phyloP scores from a whole-genome alignment of 1,284 basidiomycete genomes.

The Ganoderma resinaceum region DNA sequence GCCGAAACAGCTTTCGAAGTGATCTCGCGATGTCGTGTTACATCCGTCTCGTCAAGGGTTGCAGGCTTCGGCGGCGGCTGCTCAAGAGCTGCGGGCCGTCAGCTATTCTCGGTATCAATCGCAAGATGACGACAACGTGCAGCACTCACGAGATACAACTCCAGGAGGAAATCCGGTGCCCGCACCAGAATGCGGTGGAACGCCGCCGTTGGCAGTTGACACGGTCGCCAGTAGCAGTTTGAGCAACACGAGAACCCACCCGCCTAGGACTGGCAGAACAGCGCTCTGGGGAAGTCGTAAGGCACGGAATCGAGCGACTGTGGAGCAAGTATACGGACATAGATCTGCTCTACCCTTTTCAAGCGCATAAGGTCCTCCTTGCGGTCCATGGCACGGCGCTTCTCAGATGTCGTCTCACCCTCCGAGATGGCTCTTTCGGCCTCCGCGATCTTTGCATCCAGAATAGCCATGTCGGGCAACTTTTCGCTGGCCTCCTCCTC shows the following conservation, averaged over 20 bases:
- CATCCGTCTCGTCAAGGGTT: slow-evolving; percentile 94
- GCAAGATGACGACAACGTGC: not conserved
- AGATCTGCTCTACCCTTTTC: slow-evolving; percentile 89
- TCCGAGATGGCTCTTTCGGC: slow-evolving; percentile 64
- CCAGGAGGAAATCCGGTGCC: slow-evolving; percentile 72
- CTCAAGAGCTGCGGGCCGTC: slow-evolving; percentile 56
- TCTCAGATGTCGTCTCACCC: slow-evolving; percentile 60
- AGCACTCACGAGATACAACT: slow-evolving; percentile 67
- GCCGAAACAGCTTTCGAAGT: slow-evolving; percentile 97
- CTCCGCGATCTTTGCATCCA: slow-evolving; percentile 77
- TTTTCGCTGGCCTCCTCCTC: slow-evolving; percentile 68
- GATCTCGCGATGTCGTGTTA: slow-evolving; percentile 95
- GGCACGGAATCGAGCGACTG: slow-evolving; percentile 4
- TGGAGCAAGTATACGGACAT: slow-evolving; percentile 61
- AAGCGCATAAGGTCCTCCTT: slow-evolving; percentile 84
- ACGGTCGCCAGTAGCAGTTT: slow-evolving; percentile 91
- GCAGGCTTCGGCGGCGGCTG: slow-evolving; percentile 74
- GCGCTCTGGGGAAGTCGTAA: slow-evolving; percentile 57
- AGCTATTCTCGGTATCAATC: slow-evolving; percentile 17
- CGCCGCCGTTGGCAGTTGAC: slow-evolving; percentile 72
- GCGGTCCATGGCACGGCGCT: slow-evolving; percentile 70
- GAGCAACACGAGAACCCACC: slow-evolving; percentile 89
- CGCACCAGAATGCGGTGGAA: slow-evolving; percentile 64
- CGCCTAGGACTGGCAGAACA: slow-evolving; percentile 83
- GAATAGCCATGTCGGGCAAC: slow-evolving; percentile 70